Evolutionary conservation across 495 filamentous ascomycete species (phyloP).

Genomic region (Aspergillus homomorphus): DNA sequence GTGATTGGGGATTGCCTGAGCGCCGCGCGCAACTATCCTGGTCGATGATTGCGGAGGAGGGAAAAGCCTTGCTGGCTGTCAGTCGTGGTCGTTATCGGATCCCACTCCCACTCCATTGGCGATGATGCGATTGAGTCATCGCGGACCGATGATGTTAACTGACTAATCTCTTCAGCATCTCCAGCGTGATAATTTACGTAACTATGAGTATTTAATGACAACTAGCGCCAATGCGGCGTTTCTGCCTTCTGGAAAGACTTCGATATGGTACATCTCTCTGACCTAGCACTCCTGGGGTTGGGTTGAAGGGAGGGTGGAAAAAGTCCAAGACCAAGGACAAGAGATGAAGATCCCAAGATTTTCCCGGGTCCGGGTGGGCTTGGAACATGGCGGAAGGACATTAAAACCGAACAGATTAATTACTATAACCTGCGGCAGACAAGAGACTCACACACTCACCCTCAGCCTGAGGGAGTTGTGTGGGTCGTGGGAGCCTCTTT

Average conservation of each 20-base stretch:
- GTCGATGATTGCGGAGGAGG: not conserved
- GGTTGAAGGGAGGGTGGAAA: not conserved
- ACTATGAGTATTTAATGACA: not conserved
- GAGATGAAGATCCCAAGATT: not conserved
- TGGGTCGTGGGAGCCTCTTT: not conserved
- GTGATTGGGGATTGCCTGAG: conserved; percentile 5
- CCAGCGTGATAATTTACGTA: conserved; percentile 1
- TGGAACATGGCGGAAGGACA: not conserved
- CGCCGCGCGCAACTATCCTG: not conserved
- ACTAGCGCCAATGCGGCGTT: conserved; percentile 1
- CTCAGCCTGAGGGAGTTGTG: not conserved
- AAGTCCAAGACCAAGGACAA: not conserved
- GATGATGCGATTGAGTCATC: not conserved
- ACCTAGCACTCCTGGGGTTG: not conserved
- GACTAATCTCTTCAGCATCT: not conserved
- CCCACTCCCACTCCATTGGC: not conserved
- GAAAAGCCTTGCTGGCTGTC: not conserved
- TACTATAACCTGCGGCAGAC: not conserved
- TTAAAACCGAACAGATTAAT: not conserved
- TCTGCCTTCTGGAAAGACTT: not conserved
- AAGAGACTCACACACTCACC: too few species aligned
- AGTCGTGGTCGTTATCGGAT: not conserved
- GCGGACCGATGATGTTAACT: not conserved
- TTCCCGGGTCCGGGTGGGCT: too few species aligned
- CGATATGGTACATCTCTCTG: not conserved